These are phyloP conservation scores for Lachancea waltii DNA, from an alignment of 805 yeast genomes.

Conservation along the genomic window DNA sequence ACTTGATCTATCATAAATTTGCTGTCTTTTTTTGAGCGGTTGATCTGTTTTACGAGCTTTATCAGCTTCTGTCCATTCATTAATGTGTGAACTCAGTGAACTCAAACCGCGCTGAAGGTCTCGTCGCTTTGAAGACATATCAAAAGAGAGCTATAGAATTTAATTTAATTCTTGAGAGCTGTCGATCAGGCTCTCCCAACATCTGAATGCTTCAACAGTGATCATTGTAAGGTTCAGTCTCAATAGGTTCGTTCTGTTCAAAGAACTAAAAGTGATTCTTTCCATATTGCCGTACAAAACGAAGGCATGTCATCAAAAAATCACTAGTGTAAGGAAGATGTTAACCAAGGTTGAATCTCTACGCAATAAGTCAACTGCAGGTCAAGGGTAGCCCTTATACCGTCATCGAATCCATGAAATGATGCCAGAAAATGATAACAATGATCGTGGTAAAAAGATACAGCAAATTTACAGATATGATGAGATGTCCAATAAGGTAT, in stretches of 20 bases:
- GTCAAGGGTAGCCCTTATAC: no score
- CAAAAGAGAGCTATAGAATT: background rate
- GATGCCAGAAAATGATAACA: conserved; percentile 13
- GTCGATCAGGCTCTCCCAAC: no score
- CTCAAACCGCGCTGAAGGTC: conserved; percentile 18
- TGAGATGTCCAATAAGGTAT: conserved; percentile 74
- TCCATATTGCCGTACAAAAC: no score
- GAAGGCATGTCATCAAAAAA: no score
- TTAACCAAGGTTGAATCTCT: no score
- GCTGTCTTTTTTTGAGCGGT: background rate
- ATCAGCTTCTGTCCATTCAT: conserved; percentile 12
- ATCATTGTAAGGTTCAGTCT: no score
- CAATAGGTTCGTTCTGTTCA: no score
- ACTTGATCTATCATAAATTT: background rate
- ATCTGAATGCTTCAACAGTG: no score
- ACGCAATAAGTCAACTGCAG: no score
- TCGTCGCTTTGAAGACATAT: background rate
- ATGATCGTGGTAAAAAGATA: conserved; percentile 20
- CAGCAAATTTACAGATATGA: conserved; percentile 48
- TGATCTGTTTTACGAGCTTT: background rate
- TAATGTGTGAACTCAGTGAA: conserved; percentile 22
- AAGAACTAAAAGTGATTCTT: no score
- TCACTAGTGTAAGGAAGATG: background rate
- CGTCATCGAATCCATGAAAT: background rate
- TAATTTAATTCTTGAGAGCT: background rate